Conservation (phyloP, 1,284 basidiomycete species). For the Ustilago loliicola region DNA sequence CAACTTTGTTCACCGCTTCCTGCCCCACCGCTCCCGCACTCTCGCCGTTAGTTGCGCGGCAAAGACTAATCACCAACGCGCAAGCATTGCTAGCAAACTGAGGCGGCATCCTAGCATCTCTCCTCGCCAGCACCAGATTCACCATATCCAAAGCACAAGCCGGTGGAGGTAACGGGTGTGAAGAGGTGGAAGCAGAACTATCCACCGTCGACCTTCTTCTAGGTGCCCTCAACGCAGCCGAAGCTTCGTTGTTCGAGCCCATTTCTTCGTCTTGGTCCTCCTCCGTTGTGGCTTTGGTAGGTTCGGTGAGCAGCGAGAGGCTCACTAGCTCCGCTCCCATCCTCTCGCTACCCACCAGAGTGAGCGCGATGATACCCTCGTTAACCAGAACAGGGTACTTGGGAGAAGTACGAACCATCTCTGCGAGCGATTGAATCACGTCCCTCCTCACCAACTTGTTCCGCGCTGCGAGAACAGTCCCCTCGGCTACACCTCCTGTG, state of each 20-base stretch:
- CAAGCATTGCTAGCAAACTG: slow-evolving; percentile 62
- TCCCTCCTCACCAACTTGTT: slow-evolving; percentile 32
- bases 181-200: slow-evolving; percentile 39
- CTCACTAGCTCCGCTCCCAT: slow-evolving; percentile 76
- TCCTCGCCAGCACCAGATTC: slow-evolving; percentile 52
- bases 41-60: slow-evolving; percentile 18
- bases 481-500: not conserved
- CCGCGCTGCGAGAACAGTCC: slow-evolving; percentile 10
- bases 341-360: slow-evolving; percentile 78
- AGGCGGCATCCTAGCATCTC: slow-evolving; percentile 64
- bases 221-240: slow-evolving; percentile 15
- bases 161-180: slow-evolving; percentile 44
- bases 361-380: slow-evolving; percentile 87
- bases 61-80: slow-evolving; percentile 41
- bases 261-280: slow-evolving; percentile 34
- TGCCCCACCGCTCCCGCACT: slow-evolving; percentile 33
- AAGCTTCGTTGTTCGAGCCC: slow-evolving; percentile 20
- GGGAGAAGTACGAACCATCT: slow-evolving; percentile 81
- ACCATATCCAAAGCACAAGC: slow-evolving; percentile 60
- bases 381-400: slow-evolving; percentile 88
- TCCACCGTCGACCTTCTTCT: slow-evolving; percentile 44
- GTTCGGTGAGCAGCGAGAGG: slow-evolving; percentile 44
- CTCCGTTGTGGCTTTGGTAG: slow-evolving; percentile 15
- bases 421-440: slow-evolving; percentile 75
- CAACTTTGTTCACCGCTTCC: slow-evolving; percentile 31